Percentiles rank a stretch among this genome's conserved stretches.
phyloP scores from a whole-genome alignment of 225 moss, liverwort and hornwort species.

The Lunularia cruciata region DNA sequence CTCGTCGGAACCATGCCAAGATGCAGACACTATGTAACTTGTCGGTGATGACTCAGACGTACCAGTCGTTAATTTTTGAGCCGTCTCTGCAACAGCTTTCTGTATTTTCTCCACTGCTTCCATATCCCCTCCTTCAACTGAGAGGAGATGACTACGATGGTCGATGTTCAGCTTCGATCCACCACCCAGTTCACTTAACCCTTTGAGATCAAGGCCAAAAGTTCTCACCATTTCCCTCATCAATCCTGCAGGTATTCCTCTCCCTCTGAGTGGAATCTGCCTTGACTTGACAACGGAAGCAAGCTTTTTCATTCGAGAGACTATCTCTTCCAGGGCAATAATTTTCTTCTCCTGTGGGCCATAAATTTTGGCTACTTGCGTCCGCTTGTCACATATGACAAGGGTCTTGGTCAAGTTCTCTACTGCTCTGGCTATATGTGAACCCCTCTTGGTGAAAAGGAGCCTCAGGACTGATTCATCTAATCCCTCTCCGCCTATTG shows the following conservation, averaged over 20 bases:
- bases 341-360: slow-evolving; percentile 31
- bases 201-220: slow-evolving; percentile 35
- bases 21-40: neutral
- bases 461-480: slow-evolving; percentile 32
- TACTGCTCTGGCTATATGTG: slow-evolving; percentile 37
- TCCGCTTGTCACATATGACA: slow-evolving; percentile 44
- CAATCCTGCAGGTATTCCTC: slow-evolving; percentile 40
- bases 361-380: slow-evolving; percentile 33
- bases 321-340: slow-evolving; percentile 28
- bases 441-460: slow-evolving; percentile 38
- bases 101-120: slow-evolving; percentile 32
- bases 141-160: slow-evolving; percentile 35
- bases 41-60: neutral
- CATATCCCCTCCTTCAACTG: slow-evolving; percentile 33
- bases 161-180: slow-evolving; percentile 31
- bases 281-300: slow-evolving; percentile 27
- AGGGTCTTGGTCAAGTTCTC: slow-evolving; percentile 37
- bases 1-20: slow-evolving; percentile 17
- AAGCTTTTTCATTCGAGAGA: slow-evolving; percentile 32
- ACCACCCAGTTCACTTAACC: slow-evolving; percentile 26
- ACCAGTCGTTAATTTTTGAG: neutral
- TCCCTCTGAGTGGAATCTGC: slow-evolving; percentile 37
- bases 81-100: slow-evolving; percentile 27
- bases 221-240: slow-evolving; percentile 46
- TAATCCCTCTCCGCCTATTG: slow-evolving; percentile 25